These are phyloP conservation scores for Amanita exitialis DNA, from an alignment of 768 basidiomycete species.

Conservation along the genomic window DNA sequence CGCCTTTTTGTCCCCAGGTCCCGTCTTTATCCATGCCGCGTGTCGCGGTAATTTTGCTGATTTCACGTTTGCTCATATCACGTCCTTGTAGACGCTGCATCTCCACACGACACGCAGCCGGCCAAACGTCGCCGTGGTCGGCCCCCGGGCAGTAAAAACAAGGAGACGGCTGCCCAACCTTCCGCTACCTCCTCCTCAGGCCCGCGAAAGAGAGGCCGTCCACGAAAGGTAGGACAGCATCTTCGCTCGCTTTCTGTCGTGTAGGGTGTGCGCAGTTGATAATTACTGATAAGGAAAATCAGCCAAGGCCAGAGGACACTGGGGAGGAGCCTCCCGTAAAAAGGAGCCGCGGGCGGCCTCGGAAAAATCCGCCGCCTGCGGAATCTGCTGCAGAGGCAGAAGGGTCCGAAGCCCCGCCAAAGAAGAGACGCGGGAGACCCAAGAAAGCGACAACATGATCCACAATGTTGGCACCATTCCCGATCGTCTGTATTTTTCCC, in stretches of 20 bases:
- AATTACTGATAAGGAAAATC: slow-evolving; percentile 7
- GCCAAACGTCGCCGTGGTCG: slow-evolving; percentile 78
- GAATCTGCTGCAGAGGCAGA: slow-evolving; percentile 27
- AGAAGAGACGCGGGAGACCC: slow-evolving; percentile 71
- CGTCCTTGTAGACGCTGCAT: slow-evolving; percentile 25
- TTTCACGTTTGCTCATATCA: slow-evolving; percentile 15
- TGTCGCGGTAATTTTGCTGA: slow-evolving; percentile 25
- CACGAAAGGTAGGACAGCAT: slow-evolving; percentile 44
- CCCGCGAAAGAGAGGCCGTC: slow-evolving; percentile 54
- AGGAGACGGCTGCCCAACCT: slow-evolving; percentile 28
- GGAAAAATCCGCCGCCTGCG: slow-evolving; percentile 50
- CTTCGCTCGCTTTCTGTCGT: slow-evolving; percentile 10
- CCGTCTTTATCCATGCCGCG: neutral
- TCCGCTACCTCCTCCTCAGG: slow-evolving; percentile 22
- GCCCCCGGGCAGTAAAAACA: slow-evolving; percentile 82
- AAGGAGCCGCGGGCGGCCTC: slow-evolving; percentile 67
- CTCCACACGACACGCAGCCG: slow-evolving; percentile 21
- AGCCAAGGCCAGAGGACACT: slow-evolving; percentile 35
- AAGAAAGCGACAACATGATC: slow-evolving; percentile 27
- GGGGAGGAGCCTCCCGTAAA: slow-evolving; percentile 46
- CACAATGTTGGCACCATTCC: slow-evolving; percentile 8
- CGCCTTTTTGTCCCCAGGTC: slow-evolving; percentile 10
- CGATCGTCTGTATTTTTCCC: slow-evolving; percentile 7
- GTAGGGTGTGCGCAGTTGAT: slow-evolving; percentile 10
- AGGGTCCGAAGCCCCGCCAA: slow-evolving; percentile 36